Evolutionary conservation across 2,329 filamentous ascomycete genomes (phyloP).

Genomic region (Ceratocystiopsis sp.): DNA sequence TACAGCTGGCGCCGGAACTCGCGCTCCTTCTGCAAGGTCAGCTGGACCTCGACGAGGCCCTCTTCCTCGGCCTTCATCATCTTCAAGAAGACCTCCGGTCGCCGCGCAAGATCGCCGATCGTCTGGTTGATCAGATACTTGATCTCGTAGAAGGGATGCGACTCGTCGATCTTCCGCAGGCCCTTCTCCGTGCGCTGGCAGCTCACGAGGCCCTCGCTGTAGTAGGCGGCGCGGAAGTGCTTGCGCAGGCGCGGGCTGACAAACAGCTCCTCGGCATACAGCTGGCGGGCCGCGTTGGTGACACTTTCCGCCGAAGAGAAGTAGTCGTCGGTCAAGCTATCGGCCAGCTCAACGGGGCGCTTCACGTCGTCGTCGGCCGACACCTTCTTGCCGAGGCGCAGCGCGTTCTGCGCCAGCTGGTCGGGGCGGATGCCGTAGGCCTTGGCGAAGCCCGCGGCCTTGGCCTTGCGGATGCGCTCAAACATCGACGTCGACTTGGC

Average conservation of each 20-base stretch:
- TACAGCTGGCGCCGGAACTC: slow-evolving; percentile 64
- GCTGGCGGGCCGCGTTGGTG: slow-evolving; percentile 61
- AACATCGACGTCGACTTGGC: slow-evolving; percentile 58
- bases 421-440: slow-evolving; percentile 85
- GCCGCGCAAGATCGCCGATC: slow-evolving; percentile 60
- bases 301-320: slow-evolving; percentile 64
- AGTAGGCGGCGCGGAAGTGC: slow-evolving; percentile 68
- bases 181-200: slow-evolving; percentile 89
- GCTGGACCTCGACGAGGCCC: slow-evolving; percentile 70
- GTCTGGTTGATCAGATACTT: slow-evolving; percentile 90
- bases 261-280: slow-evolving; percentile 83
- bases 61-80: slow-evolving; percentile 97
- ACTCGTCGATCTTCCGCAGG: slow-evolving; percentile 79
- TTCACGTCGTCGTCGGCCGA: slow-evolving; percentile 72
- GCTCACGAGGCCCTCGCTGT: slow-evolving; percentile 68
- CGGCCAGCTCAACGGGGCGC: slow-evolving; percentile 73
- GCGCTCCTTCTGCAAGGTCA: slow-evolving; percentile 59
- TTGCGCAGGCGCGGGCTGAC: slow-evolving; percentile 81
- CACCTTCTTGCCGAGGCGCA: slow-evolving; percentile 60
- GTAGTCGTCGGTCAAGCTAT: slow-evolving; percentile 53
- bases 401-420: slow-evolving; percentile 70
- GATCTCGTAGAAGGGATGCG: slow-evolving; percentile 93
- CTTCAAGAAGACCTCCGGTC: slow-evolving; percentile 81
- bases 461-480: slow-evolving; percentile 68
- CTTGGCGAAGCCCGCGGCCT: slow-evolving; percentile 65